phyloP scores from a whole-genome alignment of 495 filamentous ascomycete species.

The Penicillium coprophilum region DNA sequence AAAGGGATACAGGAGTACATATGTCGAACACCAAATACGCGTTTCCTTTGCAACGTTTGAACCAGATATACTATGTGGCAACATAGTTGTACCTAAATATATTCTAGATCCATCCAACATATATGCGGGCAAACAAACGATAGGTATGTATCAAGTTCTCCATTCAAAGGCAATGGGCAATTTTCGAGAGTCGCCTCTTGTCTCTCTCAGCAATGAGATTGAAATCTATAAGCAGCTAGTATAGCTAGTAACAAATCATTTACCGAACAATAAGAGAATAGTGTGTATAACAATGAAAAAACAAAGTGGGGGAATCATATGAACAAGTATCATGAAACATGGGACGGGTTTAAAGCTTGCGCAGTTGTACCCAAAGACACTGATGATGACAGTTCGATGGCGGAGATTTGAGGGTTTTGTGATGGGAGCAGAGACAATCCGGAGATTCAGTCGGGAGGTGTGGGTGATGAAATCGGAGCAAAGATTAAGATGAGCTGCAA shows the following conservation, averaged over 20 bases:
- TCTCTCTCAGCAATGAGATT: slow-evolving; percentile 1
- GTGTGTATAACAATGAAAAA: slow-evolving; percentile 8
- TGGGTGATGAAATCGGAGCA: background rate
- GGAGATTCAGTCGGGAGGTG: background rate
- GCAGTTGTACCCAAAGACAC: background rate
- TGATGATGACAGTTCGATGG: background rate
- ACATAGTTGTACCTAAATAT: background rate
- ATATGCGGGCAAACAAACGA: background rate
- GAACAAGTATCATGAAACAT: slow-evolving; percentile 13
- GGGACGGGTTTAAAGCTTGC: slow-evolving; percentile 1
- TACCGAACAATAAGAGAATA: background rate
- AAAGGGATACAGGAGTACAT: background rate
- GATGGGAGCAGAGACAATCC: background rate
- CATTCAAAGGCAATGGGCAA: background rate
- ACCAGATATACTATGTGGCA: background rate
- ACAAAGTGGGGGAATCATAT: slow-evolving; percentile 17
- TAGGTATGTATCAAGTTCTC: background rate
- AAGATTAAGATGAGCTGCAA: background rate
- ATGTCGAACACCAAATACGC: background rate
- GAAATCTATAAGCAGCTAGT: slow-evolving; percentile 7
- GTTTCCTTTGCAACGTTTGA: background rate
- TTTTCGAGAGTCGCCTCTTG: background rate
- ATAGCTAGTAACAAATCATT: background rate
- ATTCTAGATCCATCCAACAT: background rate
- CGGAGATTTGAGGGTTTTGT: background rate